Evolutionary conservation across 2,329 filamentous ascomycete species (phyloP).

Genomic region (Diaporthe sp.): DNA sequence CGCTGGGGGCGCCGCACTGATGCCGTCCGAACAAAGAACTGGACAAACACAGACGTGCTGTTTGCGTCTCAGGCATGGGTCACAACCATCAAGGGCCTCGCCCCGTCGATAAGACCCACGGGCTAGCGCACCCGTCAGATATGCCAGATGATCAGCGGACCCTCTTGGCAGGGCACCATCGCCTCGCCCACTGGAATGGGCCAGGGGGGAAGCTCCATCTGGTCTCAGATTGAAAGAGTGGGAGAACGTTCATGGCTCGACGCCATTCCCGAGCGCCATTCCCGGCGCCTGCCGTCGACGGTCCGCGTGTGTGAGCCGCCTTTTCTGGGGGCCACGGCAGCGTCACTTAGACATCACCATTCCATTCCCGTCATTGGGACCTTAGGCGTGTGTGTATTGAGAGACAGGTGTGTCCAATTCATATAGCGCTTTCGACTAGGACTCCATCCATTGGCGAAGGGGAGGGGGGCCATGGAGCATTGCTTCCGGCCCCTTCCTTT

Average conservation of each 20-base stretch:
- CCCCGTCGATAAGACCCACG: not conserved
- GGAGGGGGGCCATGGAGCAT: too few species aligned
- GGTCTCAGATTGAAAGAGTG: not conserved
- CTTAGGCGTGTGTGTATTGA: not conserved
- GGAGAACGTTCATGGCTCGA: not conserved
- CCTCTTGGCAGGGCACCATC: constrained; percentile 1
- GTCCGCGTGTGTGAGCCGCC: constrained; percentile 3
- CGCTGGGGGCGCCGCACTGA: not conserved
- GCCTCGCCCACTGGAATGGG: constrained; percentile 14
- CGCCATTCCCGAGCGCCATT: constrained; percentile 18
- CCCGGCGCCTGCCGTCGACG: not conserved
- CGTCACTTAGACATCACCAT: constrained; percentile 18
- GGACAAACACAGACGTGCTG: not conserved
- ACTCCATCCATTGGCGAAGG: too few species aligned
- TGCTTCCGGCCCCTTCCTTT: not conserved
- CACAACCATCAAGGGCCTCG: not conserved
- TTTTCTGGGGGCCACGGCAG: not conserved
- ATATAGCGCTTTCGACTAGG: not conserved
- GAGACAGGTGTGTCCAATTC: not conserved
- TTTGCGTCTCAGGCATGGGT: not conserved
- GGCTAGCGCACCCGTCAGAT: not conserved
- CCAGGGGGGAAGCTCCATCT: not conserved
- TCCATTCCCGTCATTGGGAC: not conserved
- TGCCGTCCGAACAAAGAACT: not conserved
- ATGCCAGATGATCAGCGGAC: not conserved